A percentile compares a stretch with the other conserved stretches of the same genome.
These are phyloP conservation scores for Kodamaea fungicola DNA, from an alignment of 1,139 yeast genomes.

Conservation along the genomic window DNA sequence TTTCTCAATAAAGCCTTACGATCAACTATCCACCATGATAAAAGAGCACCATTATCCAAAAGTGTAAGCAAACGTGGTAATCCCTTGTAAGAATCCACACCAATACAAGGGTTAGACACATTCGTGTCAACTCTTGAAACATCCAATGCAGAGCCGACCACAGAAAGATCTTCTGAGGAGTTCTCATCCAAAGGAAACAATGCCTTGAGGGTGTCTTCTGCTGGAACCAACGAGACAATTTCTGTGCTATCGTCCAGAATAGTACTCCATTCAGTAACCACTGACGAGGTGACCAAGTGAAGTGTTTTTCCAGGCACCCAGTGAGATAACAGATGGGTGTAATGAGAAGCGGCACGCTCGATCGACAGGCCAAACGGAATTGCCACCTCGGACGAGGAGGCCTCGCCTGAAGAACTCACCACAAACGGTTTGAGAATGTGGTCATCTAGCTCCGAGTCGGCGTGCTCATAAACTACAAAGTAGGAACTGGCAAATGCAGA, in stretches of 20 bases:
- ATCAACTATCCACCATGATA: slow-evolving; percentile 66
- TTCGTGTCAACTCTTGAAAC: slow-evolving; percentile 34
- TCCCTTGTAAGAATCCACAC: slow-evolving; percentile 49
- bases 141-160: slow-evolving; percentile 68
- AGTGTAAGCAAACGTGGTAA: slow-evolving; percentile 64
- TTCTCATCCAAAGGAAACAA: slow-evolving; percentile 66
- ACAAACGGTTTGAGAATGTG: slow-evolving; percentile 18
- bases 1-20: slow-evolving; percentile 39
- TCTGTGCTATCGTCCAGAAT: slow-evolving; percentile 20
- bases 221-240: slow-evolving; percentile 28
- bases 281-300: slow-evolving; percentile 53
- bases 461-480: slow-evolving; percentile 21
- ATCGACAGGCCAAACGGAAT: slow-evolving; percentile 54
- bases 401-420: slow-evolving; percentile 9
- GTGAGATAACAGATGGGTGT: slow-evolving; percentile 35
- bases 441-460: slow-evolving; percentile 19
- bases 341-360: slow-evolving; percentile 48
- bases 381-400: slow-evolving; percentile 40
- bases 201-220: slow-evolving; percentile 70
- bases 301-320: slow-evolving; percentile 37
- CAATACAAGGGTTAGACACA: slow-evolving; percentile 53
- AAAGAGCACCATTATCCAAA: slow-evolving; percentile 58
- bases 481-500: slow-evolving; percentile 10
- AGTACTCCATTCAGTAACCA: slow-evolving; percentile 42
- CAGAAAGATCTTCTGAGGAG: slow-evolving; percentile 63